phyloP scores from a whole-genome alignment of 225 moss, liverwort and hornwort genomes.

The Asterella californica region DNA sequence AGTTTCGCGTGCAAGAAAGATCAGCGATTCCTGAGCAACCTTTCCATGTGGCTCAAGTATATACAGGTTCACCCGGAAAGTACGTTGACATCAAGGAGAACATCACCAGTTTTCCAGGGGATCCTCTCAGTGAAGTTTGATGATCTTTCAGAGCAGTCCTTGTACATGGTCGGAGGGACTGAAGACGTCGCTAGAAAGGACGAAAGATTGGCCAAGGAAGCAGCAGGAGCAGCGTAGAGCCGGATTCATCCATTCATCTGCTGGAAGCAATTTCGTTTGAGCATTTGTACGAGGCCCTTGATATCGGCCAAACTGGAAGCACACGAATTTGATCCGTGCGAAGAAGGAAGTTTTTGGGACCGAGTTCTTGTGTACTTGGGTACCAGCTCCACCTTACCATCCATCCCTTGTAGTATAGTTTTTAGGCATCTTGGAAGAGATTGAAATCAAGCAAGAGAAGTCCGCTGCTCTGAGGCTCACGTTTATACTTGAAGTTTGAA shows the following conservation, averaged over 20 bases:
- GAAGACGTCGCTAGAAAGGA: slow-evolving; percentile 79
- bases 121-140: slow-evolving; percentile 72
- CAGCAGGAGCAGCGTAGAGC: not conserved
- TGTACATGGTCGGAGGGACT: slow-evolving; percentile 84
- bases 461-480: too few species aligned
- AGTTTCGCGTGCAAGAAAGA: slow-evolving; percentile 85
- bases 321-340: too few species aligned
- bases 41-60: slow-evolving; percentile 89
- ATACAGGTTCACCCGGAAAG: slow-evolving; percentile 86
- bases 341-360: too few species aligned
- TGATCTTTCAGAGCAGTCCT: slow-evolving; percentile 69
- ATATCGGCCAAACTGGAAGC: not conserved
- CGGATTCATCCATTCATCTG: not conserved
- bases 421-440: too few species aligned
- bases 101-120: slow-evolving; percentile 75
- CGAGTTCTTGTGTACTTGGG: too few species aligned
- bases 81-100: slow-evolving; percentile 91
- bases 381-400: too few species aligned
- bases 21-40: slow-evolving; percentile 85
- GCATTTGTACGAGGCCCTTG: not conserved
- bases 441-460: too few species aligned
- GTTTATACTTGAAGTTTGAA: too few species aligned
- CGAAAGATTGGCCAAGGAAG: slow-evolving; percentile 62
- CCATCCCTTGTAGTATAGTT: too few species aligned
- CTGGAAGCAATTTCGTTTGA: not conserved